Percentiles rank a stretch among this genome's conserved stretches.
Conservation (phyloP, 2,329 filamentous ascomycete species). For the Colletotrichum horii region DNA sequence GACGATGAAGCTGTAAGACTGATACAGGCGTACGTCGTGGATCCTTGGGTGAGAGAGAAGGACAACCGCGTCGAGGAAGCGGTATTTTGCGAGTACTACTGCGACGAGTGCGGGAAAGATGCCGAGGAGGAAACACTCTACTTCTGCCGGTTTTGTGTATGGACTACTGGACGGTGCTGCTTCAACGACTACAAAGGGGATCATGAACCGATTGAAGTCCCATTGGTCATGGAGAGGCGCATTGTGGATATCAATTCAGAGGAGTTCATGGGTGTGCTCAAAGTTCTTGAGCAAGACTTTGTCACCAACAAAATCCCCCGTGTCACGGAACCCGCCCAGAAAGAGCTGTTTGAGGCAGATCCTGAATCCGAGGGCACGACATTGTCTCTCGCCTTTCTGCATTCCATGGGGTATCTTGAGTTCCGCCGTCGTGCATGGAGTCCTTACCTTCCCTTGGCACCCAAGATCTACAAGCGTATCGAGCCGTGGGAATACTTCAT, state of each 20-base stretch:
- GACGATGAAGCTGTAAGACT: constrained; percentile 3
- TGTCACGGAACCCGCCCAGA: not conserved
- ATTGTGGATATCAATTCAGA: constrained; percentile 7
- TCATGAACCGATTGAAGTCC: not conserved
- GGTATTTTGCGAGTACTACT: not conserved
- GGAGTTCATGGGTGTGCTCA: not conserved
- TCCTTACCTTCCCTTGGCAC: constrained; percentile 23
- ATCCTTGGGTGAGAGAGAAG: not conserved
- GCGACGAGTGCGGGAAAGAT: constrained; percentile 1
- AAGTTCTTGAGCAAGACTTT: not conserved
- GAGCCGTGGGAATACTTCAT: constrained; percentile 20
- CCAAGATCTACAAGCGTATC: constrained; percentile 12
- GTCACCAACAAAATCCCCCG: not conserved
- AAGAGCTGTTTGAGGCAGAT: not conserved
- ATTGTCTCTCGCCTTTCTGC: constrained; percentile 27
- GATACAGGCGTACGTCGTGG: not conserved
- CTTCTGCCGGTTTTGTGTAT: constrained; percentile 8
- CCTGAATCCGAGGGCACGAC: constrained; percentile 11
- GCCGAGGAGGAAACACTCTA: constrained; percentile 5
- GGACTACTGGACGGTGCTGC: not conserved
- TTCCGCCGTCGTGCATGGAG: constrained; percentile 25
- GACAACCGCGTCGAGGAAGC: not conserved
- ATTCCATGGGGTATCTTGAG: constrained; percentile 29
- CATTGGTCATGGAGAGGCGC: not conserved
- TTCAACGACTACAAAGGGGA: not conserved